These are phyloP conservation scores for Solanum corneliomulleri DNA, from an alignment of 257 asterid genomes.

Conservation along the genomic window DNA sequence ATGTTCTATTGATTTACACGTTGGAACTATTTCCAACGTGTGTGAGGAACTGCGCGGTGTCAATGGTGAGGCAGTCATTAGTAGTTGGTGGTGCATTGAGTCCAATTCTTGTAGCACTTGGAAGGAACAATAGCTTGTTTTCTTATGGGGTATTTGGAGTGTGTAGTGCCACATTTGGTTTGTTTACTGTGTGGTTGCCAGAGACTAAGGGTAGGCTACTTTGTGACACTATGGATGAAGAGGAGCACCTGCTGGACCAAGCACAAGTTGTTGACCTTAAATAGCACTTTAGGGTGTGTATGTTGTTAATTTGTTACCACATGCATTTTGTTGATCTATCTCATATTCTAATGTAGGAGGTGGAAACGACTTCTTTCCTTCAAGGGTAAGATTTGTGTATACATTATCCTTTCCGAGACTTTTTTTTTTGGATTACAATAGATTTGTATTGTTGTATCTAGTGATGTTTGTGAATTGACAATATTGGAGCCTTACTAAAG, in stretches of 20 bases:
- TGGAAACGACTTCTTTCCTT: neutral
- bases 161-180: conserved; percentile 14
- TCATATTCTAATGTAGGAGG: too few species aligned
- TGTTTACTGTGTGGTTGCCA: conserved; percentile 40
- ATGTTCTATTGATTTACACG: conserved; percentile 33
- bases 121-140: conserved; percentile 23
- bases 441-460: neutral
- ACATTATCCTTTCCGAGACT: neutral
- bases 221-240: conserved; percentile 52
- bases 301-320: too few species aligned
- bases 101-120: conserved; percentile 46
- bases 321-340: too few species aligned
- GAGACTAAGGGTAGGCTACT: conserved; percentile 44
- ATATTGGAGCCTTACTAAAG: neutral
- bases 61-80: conserved; percentile 62
- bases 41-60: conserved; percentile 61
- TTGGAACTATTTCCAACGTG: conserved; percentile 71
- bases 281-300: neutral
- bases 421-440: too few species aligned
- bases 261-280: neutral
- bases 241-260: conserved; percentile 9
- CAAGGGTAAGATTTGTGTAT: rapidly evolving
- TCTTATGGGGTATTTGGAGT: conserved; percentile 58
- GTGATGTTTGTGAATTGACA: neutral
- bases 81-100: conserved; percentile 42